Evolutionary conservation across 2,329 filamentous ascomycete genomes (phyloP).

Genomic region (Paracamarosporium sp.): DNA sequence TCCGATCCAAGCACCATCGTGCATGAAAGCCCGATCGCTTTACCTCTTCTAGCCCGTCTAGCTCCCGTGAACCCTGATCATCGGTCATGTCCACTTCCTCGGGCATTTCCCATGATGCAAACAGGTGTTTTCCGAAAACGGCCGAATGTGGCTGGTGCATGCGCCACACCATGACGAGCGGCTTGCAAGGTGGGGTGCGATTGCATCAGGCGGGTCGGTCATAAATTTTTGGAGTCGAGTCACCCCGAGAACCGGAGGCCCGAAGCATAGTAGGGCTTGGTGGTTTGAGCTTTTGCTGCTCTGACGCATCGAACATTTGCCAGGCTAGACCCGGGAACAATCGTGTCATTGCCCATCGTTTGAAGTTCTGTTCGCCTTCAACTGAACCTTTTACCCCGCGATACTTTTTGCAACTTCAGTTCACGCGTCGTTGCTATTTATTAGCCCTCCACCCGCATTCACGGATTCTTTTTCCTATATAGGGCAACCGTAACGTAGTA

Average conservation of each 20-base stretch:
- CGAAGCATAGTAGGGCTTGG: neutral
- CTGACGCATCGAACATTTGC: slow-evolving; percentile 3
- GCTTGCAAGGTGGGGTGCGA: slow-evolving; percentile 7
- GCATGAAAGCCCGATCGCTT: slow-evolving; percentile 1
- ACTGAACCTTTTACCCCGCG: neutral
- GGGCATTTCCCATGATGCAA: neutral
- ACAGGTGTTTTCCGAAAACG: neutral
- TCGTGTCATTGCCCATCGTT: slow-evolving; percentile 8
- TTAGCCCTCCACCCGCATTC: neutral
- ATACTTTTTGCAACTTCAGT: neutral
- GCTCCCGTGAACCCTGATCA: neutral
- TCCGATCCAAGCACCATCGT: slow-evolving; percentile 1
- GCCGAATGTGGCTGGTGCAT: neutral
- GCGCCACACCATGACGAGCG: neutral
- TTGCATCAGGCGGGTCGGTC: slow-evolving; percentile 42
- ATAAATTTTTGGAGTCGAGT: slow-evolving; percentile 34
- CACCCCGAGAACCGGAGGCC: slow-evolving; percentile 4
- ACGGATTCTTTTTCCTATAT: slow-evolving; percentile 5
- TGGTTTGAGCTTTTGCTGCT: neutral
- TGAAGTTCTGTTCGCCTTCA: neutral
- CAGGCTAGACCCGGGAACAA: neutral
- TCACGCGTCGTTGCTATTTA: neutral
- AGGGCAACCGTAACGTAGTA: slow-evolving; percentile 5
- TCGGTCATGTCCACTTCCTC: neutral
- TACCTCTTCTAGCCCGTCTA: neutral